Conservation (phyloP, 1,284 basidiomycete species). For the Ganoderma leucocontextum region DNA sequence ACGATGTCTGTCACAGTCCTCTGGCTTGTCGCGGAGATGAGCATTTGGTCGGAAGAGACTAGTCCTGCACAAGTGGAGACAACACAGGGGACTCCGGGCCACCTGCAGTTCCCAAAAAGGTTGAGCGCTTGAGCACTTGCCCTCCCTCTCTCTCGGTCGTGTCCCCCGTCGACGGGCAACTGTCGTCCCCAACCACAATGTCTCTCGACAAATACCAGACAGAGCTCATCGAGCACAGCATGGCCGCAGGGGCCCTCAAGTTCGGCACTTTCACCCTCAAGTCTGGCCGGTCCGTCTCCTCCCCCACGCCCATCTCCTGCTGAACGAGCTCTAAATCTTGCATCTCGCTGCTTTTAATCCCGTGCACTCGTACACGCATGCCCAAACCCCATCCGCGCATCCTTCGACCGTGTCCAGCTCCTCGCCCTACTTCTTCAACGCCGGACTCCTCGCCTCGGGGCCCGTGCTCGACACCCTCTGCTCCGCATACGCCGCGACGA, state of each 20-base stretch:
- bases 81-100: background rate
- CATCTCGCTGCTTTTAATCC: background rate
- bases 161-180: background rate
- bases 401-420: slow-evolving; percentile 52
- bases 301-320: slow-evolving; percentile 12
- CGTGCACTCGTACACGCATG: slow-evolving; percentile 2
- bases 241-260: slow-evolving; percentile 76
- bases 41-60: background rate
- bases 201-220: slow-evolving; percentile 49
- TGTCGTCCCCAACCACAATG: slow-evolving; percentile 23
- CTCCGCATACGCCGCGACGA: slow-evolving; percentile 89
- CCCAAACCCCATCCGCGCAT: background rate
- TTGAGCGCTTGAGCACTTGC: background rate
- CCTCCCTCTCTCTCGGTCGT: background rate
- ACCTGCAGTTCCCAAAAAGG: background rate
- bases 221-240: slow-evolving; percentile 56
- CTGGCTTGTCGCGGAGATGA: background rate
- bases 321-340: slow-evolving; percentile 11
- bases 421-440: slow-evolving; percentile 98
- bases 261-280: slow-evolving; percentile 94
- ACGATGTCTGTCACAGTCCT: background rate
- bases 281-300: slow-evolving; percentile 82
- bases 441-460: slow-evolving; percentile 88
- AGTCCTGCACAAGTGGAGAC: background rate
- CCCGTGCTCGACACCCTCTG: slow-evolving; percentile 84